Evolutionary conservation across 495 filamentous ascomycete genomes (phyloP).

Genomic region (Aspergillus sclerotioniger): DNA sequence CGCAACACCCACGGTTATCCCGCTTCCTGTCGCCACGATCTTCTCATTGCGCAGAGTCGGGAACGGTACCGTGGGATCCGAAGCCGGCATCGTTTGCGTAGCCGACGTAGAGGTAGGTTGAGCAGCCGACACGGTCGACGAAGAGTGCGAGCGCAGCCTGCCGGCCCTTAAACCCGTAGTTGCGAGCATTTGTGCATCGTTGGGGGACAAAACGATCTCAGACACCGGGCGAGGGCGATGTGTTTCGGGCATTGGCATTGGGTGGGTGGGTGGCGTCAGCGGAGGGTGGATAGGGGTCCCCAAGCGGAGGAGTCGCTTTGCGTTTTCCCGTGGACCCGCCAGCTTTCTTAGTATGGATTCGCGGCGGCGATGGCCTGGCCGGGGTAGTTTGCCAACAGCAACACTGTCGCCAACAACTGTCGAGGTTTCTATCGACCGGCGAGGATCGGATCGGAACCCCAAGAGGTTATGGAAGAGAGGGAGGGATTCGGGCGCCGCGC

Average conservation of each 20-base stretch:
- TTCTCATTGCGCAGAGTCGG: constrained; percentile 54
- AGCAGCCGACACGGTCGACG: constrained; percentile 32
- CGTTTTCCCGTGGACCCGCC: constrained; percentile 49
- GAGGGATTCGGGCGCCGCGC: constrained; percentile 17
- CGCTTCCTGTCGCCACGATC: constrained; percentile 70
- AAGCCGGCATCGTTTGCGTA: constrained; percentile 14
- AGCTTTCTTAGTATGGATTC: constrained; percentile 41
- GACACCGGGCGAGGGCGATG: constrained; percentile 38
- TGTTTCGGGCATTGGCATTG: constrained; percentile 20
- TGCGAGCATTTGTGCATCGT: constrained; percentile 30
- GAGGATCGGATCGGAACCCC: constrained; percentile 27
- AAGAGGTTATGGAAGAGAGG: constrained; percentile 29
- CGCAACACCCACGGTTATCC: constrained; percentile 67
- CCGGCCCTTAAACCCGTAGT: constrained; percentile 23
- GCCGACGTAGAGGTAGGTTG: constrained; percentile 11
- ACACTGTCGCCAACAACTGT: constrained; percentile 19
- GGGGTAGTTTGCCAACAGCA: constrained; percentile 29
- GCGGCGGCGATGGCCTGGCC: constrained; percentile 27
- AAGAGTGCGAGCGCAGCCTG: constrained; percentile 32
- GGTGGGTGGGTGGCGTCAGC: constrained; percentile 23
- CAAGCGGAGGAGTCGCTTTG: constrained; percentile 50
- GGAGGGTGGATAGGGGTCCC: constrained; percentile 31
- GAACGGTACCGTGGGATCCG: constrained; percentile 35
- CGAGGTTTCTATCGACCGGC: constrained; percentile 16
- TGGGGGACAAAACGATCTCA: constrained; percentile 41